Evolutionary conservation across 2,329 filamentous ascomycete species (phyloP).

Genomic region (Dactylellina cionopaga): DNA sequence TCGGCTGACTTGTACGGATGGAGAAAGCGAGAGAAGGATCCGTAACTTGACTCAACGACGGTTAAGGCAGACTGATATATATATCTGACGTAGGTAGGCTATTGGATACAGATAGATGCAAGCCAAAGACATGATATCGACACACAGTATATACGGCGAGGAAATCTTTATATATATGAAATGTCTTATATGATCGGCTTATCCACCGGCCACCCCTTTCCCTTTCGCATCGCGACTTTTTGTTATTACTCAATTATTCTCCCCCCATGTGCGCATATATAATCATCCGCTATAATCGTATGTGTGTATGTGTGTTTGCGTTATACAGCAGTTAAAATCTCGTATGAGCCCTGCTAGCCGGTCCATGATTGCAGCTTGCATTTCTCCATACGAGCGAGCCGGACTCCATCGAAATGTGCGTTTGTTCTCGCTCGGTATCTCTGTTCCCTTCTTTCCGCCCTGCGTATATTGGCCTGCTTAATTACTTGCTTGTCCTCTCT

Average conservation of each 20-base stretch:
- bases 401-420: neutral
- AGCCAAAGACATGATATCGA: too few species aligned
- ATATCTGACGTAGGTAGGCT: too few species aligned
- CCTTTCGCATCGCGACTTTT: neutral
- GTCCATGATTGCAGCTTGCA: constrained; percentile 36
- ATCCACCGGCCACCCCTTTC: neutral
- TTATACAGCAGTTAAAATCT: constrained; percentile 42
- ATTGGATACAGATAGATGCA: too few species aligned
- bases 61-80: too few species aligned
- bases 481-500: neutral
- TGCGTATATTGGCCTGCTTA: constrained; percentile 29
- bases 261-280: neutral
- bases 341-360: constrained; percentile 28
- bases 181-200: neutral
- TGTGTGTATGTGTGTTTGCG: constrained; percentile 10
- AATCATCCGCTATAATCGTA: neutral
- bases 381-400: constrained; percentile 50
- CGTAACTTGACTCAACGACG: neutral
- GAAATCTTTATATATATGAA: too few species aligned
- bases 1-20: constrained; percentile 10
- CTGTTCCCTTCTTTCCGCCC: constrained; percentile 35
- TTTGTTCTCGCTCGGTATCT: constrained; percentile 23
- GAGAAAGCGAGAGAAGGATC: constrained; percentile 8
- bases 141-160: too few species aligned
- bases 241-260: neutral